These are phyloP conservation scores for Melocanna baccifera DNA, from an alignment of 176 grass and related monocot species.

Conservation along the genomic window DNA sequence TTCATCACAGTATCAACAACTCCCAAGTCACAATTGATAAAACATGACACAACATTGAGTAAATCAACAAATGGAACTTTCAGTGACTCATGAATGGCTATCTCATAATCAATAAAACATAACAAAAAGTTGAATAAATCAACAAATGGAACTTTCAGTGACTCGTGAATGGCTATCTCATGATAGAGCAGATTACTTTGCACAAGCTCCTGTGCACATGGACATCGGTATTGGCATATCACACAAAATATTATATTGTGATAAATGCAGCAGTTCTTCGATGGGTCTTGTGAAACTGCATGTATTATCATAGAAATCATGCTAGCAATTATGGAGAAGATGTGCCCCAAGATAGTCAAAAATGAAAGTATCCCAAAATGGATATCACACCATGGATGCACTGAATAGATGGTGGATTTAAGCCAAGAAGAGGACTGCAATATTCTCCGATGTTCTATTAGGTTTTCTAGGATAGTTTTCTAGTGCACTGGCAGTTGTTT, in stretches of 20 bases:
- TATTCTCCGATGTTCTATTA: neutral
- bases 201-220: neutral
- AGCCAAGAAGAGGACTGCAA: neutral
- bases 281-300: neutral
- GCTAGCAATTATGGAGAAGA: neutral
- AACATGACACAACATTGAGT: neutral
- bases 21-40: neutral
- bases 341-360: neutral
- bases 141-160: neutral
- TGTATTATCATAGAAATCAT: neutral
- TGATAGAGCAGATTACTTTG: conserved; percentile 12
- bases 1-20: neutral
- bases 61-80: neutral
- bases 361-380: neutral
- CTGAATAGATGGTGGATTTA: neutral
- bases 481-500: neutral
- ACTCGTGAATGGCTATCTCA: neutral
- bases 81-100: neutral
- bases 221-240: neutral
- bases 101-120: neutral
- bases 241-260: neutral
- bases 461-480: neutral
- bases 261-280: neutral
- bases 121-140: neutral
- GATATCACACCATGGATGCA: neutral